A percentile compares a stretch with the other conserved stretches of the same genome.
These are phyloP conservation scores for Aureobasidium sp. DNA, from an alignment of 2,329 filamentous ascomycete species.

Conservation along the genomic window DNA sequence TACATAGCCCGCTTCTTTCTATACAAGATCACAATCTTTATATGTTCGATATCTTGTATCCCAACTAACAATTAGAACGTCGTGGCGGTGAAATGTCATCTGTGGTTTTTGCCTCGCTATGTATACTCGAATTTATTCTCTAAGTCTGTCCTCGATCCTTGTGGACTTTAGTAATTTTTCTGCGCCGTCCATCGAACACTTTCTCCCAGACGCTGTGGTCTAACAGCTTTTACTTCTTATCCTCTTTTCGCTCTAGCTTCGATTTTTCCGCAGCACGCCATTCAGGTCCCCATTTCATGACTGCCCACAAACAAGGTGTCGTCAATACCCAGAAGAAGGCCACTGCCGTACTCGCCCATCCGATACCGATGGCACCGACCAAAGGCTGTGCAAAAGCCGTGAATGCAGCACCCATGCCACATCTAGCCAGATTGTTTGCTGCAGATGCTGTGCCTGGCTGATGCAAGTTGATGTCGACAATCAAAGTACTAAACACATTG, in stretches of 20 bases:
- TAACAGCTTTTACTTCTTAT: neutral
- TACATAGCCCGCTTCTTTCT: too few relatives aligned
- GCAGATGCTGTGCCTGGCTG: constrained; percentile 36
- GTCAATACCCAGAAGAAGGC: constrained; percentile 33
- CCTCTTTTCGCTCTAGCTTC: constrained; percentile 21
- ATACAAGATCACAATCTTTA: too few relatives aligned
- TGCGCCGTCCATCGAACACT: too few relatives aligned
- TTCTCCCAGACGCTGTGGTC: too few relatives aligned
- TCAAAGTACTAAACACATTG: constrained; percentile 34
- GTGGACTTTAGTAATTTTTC: too few relatives aligned
- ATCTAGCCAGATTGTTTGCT: constrained; percentile 29
- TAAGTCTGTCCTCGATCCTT: too few relatives aligned
- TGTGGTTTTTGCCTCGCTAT: too few relatives aligned
- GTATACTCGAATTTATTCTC: too few relatives aligned
- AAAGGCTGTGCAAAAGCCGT: constrained; percentile 35
- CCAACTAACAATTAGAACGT: too few relatives aligned
- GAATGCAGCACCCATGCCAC: constrained; percentile 31
- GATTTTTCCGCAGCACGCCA: constrained; percentile 38
- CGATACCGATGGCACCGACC: constrained; percentile 35
- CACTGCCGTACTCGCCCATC: constrained; percentile 42
- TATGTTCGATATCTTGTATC: too few relatives aligned
- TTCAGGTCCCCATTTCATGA: constrained; percentile 34
- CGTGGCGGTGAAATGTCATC: too few relatives aligned
- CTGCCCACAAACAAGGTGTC: constrained; percentile 35
- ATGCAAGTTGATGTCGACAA: constrained; percentile 37